phyloP scores from a whole-genome alignment of 78 protist species.

The Tieghemostelium lacteum region DNA sequence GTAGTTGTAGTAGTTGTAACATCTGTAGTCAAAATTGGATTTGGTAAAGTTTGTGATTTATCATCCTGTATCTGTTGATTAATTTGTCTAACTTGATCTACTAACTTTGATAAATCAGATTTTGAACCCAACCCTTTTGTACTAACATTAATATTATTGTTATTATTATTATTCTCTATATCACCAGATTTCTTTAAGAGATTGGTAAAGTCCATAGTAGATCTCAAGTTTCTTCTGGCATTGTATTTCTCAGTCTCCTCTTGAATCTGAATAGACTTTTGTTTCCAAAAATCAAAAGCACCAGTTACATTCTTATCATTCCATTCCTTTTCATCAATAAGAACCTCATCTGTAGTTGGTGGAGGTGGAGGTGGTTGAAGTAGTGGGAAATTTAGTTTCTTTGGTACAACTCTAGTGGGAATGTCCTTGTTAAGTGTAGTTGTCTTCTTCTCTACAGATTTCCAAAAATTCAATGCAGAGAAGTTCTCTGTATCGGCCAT shows the following conservation, averaged over 20 bases:
- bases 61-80: background rate
- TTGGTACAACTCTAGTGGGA: conserved; percentile 7
- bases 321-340: conserved; percentile 45
- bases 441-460: conserved; percentile 65
- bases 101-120: background rate
- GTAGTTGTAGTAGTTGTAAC: background rate
- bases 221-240: conserved; percentile 34
- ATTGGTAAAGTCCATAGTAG: conserved; percentile 46
- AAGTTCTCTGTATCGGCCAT: conserved; percentile 40
- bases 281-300: conserved; percentile 79
- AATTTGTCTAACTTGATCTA: background rate
- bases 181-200: conserved; percentile 19
- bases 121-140: background rate
- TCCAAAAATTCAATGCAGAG: conserved; percentile 75
- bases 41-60: background rate
- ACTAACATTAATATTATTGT: background rate
- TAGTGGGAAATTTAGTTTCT: conserved; percentile 35
- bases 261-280: conserved; percentile 56
- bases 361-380: conserved; percentile 73
- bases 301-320: conserved; percentile 73
- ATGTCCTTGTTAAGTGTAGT: conserved; percentile 29
- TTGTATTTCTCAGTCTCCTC: conserved; percentile 37
- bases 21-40: background rate
- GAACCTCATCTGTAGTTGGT: conserved; percentile 33
- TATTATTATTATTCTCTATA: too few species aligned